Conservation (phyloP, 1,284 basidiomycete species). For the Pyrrhoderma noxium region DNA sequence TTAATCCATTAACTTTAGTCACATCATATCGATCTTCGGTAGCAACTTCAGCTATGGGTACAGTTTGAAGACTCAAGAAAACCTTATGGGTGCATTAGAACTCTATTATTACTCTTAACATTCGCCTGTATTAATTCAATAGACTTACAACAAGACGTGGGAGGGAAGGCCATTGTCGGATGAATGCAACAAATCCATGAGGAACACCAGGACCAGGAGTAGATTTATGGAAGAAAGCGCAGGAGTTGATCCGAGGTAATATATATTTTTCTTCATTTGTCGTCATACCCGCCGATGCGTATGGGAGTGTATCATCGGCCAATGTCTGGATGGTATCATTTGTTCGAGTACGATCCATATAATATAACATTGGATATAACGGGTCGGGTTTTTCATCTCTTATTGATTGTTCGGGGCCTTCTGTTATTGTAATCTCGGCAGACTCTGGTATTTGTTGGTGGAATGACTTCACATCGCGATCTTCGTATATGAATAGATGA, state of each 20-base stretch:
- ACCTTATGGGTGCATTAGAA: too few relatives aligned
- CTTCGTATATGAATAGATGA: constrained; percentile 39
- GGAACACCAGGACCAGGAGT: constrained; percentile 47
- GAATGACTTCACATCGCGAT: background rate
- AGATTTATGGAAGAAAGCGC: constrained; percentile 53
- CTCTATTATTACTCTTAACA: too few relatives aligned
- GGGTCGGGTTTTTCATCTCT: too few relatives aligned
- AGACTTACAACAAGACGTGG: constrained; percentile 48
- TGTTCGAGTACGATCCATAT: constrained; percentile 1
- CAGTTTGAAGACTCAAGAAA: constrained; percentile 51
- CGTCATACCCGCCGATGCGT: too few relatives aligned
- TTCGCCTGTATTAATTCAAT: too few relatives aligned
- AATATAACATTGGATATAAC: background rate
- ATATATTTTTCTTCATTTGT: constrained; percentile 25
- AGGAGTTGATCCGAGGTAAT: constrained; percentile 41
- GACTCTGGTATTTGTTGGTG: too few relatives aligned
- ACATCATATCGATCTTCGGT: constrained; percentile 44
- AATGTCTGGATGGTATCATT: too few relatives aligned
- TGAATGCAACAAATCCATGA: constrained; percentile 49
- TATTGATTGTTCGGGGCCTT: too few relatives aligned
- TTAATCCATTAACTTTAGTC: constrained; percentile 44
- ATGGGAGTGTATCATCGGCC: too few relatives aligned
- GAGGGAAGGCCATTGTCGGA: constrained; percentile 52
- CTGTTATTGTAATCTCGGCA: too few relatives aligned
- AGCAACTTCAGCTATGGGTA: constrained; percentile 41